Percentiles rank a stretch among this genome's conserved stretches.
These are phyloP conservation scores for Tagetes erecta DNA, from an alignment of 129 eudicot species.

Conservation along the genomic window DNA sequence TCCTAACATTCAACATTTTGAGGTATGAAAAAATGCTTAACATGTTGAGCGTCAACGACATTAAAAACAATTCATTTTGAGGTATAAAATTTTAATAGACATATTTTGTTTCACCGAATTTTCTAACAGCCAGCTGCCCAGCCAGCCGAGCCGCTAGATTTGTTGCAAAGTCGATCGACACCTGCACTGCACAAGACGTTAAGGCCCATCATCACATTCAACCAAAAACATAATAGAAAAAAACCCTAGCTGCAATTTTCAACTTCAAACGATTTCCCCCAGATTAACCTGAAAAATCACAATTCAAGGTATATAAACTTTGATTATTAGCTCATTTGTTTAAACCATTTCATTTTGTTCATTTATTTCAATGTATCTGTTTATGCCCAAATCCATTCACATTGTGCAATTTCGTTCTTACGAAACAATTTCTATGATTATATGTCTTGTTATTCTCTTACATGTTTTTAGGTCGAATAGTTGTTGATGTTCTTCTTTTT, in stretches of 20 bases:
- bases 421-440: background rate
- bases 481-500: conserved; percentile 23
- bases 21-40: too few species aligned
- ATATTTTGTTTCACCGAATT: too few species aligned
- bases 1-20: too few species aligned
- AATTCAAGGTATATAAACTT: conserved; percentile 27
- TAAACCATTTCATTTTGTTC: background rate
- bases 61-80: too few species aligned
- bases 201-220: conserved; percentile 22
- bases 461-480: background rate
- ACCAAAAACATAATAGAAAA: background rate
- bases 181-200: conserved; percentile 27
- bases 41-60: too few species aligned
- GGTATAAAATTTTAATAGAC: too few species aligned
- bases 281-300: background rate
- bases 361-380: background rate
- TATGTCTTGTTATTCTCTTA: background rate
- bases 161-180: conserved; percentile 1
- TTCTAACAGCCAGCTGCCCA: too few species aligned
- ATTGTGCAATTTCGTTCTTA: conserved; percentile 20
- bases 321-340: background rate
- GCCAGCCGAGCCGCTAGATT: too few species aligned
- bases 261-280: conserved; percentile 2
- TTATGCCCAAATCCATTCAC: conserved; percentile 23
- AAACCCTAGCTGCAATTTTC: conserved; percentile 33